Conservation (phyloP, 1,139 yeast genomes). For the Magnusiomyces tetraspermus region DNA sequence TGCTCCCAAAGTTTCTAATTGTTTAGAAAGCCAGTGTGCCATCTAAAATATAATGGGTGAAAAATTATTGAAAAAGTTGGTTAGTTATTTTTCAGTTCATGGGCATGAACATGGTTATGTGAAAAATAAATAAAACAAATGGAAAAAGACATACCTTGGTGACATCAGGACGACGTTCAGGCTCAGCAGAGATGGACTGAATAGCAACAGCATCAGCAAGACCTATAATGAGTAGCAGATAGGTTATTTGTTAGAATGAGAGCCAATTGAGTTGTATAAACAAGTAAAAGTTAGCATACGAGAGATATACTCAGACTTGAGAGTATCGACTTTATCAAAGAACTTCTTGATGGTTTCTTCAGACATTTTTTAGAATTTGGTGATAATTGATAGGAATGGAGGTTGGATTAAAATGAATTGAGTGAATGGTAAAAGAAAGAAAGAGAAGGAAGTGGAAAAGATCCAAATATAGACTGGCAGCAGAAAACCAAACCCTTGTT, state of each 20-base stretch:
- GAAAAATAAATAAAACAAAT: background rate
- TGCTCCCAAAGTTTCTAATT: conserved; percentile 65
- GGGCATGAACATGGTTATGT: too few relatives aligned
- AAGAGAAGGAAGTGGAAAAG: background rate
- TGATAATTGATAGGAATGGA: background rate
- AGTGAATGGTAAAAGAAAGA: background rate
- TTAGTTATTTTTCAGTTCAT: too few relatives aligned
- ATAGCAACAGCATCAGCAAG: conserved; percentile 78
- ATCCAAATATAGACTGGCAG: background rate
- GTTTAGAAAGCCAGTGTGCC: conserved; percentile 69
- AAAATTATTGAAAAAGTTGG: too few relatives aligned
- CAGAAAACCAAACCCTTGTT: background rate
- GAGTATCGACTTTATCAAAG: conserved; percentile 25
- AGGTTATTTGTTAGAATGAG: background rate
- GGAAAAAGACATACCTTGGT: conserved; percentile 27
- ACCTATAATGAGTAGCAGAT: conserved; percentile 28
- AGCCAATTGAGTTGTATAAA: background rate
- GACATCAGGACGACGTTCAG: conserved; percentile 74
- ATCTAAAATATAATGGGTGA: conserved; percentile 33
- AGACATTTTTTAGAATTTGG: conserved; percentile 16
- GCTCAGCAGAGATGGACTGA: conserved; percentile 92
- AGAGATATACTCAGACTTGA: conserved; percentile 29
- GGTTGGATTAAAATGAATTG: background rate
- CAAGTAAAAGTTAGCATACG: conserved; percentile 15
- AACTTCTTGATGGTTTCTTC: conserved; percentile 18